A percentile compares a stretch with the other conserved stretches of the same genome.
These are phyloP conservation scores for Borealophlyctis nickersoniae DNA, from an alignment of 192 early-diverging fungal species.

Conservation along the genomic window DNA sequence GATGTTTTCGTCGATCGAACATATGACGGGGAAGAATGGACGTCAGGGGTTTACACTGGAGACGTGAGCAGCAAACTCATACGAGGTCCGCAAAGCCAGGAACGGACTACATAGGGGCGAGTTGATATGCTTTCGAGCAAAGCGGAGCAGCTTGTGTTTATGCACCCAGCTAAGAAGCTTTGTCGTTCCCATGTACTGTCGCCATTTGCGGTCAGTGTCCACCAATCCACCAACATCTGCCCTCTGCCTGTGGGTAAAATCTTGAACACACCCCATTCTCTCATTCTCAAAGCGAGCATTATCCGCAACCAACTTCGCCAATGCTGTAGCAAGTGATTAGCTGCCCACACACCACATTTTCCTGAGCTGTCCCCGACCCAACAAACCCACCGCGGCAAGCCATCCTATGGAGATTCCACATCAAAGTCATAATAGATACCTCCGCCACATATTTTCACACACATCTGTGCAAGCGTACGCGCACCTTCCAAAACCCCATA, in stretches of 20 bases:
- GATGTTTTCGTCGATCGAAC: too few species aligned
- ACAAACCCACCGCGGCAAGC: constrained; percentile 11
- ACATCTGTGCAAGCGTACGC: background rate
- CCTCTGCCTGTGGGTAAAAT: constrained; percentile 17
- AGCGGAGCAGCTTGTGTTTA: constrained; percentile 11
- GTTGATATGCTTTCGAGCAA: too few species aligned
- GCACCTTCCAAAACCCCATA: constrained; percentile 39
- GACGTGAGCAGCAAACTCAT: too few species aligned
- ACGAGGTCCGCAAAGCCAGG: too few species aligned
- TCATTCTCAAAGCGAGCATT: background rate
- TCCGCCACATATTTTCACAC: background rate
- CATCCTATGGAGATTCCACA: constrained; percentile 7
- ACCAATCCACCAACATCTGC: constrained; percentile 13
- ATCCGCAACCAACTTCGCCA: constrained; percentile 7
- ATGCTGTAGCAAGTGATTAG: background rate
- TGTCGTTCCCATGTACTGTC: constrained; percentile 17
- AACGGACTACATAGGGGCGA: too few species aligned
- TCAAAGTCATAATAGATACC: background rate
- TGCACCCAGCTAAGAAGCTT: constrained; percentile 15
- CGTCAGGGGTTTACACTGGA: too few species aligned
- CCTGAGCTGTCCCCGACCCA: background rate
- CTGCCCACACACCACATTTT: background rate
- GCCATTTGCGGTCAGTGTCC: constrained; percentile 6
- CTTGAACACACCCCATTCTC: background rate
- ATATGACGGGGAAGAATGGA: too few species aligned